Evolutionary conservation across 805 yeast genomes (phyloP).

Genomic region (Candida railenensis): DNA sequence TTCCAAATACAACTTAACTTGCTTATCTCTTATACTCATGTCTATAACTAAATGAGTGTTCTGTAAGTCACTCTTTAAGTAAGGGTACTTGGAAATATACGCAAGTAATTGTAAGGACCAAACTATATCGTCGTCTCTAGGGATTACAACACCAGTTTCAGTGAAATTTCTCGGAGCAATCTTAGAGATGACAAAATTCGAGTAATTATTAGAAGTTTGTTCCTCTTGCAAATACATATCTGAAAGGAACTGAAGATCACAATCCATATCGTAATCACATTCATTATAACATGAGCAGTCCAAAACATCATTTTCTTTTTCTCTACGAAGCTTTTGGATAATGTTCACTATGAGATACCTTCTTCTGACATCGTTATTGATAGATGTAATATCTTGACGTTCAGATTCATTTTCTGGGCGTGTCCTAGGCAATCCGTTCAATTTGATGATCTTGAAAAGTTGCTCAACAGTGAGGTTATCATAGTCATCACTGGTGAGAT

Average conservation of each 20-base stretch:
- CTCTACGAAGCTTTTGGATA: conserved; percentile 35
- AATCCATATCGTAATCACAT: conserved; percentile 42
- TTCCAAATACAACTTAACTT: conserved; percentile 33
- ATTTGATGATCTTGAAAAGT: conserved; percentile 34
- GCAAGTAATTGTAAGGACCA: conserved; percentile 93
- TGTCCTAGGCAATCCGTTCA: conserved; percentile 9
- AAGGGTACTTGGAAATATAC: conserved; percentile 87
- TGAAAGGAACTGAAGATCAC: conserved; percentile 37
- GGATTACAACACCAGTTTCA: conserved; percentile 72
- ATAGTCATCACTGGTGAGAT: conserved; percentile 38
- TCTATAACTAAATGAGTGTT: conserved; percentile 72
- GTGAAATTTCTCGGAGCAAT: conserved; percentile 39
- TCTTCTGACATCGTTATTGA: conserved; percentile 33
- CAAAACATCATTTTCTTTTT: conserved; percentile 32
- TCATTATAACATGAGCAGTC: conserved; percentile 30
- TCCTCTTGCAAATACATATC: conserved; percentile 40
- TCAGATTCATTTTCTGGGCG: not conserved
- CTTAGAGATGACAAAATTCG: conserved; percentile 27
- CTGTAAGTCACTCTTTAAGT: conserved; percentile 71
- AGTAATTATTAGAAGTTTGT: conserved; percentile 14
- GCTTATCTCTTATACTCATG: conserved; percentile 48
- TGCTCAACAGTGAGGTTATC: conserved; percentile 37
- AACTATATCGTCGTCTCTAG: conserved; percentile 88
- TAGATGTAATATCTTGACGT: conserved; percentile 7
- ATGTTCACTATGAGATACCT: conserved; percentile 34